Conservation (phyloP, 306 rosid genomes). For the Nissolia schottii region DNA sequence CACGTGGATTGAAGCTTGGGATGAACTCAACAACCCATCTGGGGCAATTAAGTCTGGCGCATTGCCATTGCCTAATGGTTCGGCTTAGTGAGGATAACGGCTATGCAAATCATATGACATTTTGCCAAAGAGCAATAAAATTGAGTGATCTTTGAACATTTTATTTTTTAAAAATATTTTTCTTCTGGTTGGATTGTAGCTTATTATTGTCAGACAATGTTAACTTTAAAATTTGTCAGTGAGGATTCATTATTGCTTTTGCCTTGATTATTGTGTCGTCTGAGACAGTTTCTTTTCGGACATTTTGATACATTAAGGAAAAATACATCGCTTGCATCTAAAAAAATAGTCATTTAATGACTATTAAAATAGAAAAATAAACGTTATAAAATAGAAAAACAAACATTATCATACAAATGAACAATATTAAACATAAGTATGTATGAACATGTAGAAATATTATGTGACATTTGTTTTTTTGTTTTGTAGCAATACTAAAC, state of each 20-base stretch:
- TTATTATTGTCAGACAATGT: not conserved
- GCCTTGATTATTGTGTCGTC: not conserved
- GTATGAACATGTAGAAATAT: too few species aligned
- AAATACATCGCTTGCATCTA: too few species aligned
- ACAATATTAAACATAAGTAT: too few species aligned
- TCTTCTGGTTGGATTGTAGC: conserved; percentile 1
- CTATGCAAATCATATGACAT: conserved; percentile 6
- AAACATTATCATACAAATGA: too few species aligned
- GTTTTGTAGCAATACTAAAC: too few species aligned
- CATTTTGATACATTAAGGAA: too few species aligned
- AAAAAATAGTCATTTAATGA: too few species aligned
- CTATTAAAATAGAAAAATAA: too few species aligned
- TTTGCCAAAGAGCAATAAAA: conserved; percentile 29
- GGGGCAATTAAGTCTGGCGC: conserved; percentile 36
- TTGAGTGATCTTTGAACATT: not conserved
- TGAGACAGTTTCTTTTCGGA: too few species aligned
- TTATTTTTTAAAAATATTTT: not conserved
- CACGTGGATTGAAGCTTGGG: conserved; percentile 91
- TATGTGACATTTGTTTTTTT: too few species aligned
- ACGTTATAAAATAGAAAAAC: too few species aligned
- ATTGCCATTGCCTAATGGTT: conserved; percentile 22
- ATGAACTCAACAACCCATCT: conserved; percentile 56
- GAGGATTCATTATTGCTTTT: conserved; percentile 14
- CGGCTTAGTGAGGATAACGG: conserved; percentile 35
- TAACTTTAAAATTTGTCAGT: conserved; percentile 10